Percentiles rank a stretch among this genome's conserved stretches.
phyloP scores from a whole-genome alignment of 148 eudicot species.

The Mesembryanthemum crystallinum region DNA sequence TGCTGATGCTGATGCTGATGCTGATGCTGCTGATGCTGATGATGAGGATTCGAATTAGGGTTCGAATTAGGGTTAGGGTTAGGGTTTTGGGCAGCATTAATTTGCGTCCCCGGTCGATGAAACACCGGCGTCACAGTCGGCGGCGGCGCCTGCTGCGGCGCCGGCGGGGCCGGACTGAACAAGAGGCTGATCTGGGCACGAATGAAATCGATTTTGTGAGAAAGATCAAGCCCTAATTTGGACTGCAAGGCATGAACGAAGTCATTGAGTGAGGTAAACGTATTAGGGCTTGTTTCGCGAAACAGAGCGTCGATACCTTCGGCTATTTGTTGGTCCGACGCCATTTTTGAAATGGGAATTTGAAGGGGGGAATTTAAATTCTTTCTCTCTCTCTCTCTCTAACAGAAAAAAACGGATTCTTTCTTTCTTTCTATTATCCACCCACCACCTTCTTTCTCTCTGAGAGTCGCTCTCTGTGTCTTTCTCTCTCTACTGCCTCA shows the following conservation, averaged over 20 bases:
- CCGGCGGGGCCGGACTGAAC: slow-evolving; percentile 28
- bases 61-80: slow-evolving; percentile 18
- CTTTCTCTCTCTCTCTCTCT: slow-evolving; percentile 3
- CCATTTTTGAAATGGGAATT: slow-evolving; percentile 26
- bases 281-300: slow-evolving; percentile 46
- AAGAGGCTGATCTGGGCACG: slow-evolving; percentile 45
- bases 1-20: slow-evolving; percentile 16
- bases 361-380: background rate
- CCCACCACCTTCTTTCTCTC: slow-evolving; percentile 20
- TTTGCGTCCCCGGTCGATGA: background rate
- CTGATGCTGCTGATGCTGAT: slow-evolving; percentile 18
- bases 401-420: slow-evolving; percentile 23
- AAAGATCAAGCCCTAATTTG: slow-evolving; percentile 54
- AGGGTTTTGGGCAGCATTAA: slow-evolving; percentile 15
- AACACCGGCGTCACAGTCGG: background rate
- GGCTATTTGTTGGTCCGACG: slow-evolving; percentile 65
- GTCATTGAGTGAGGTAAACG: slow-evolving; percentile 43
- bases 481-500: slow-evolving; percentile 4
- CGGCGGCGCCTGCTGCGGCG: slow-evolving; percentile 8
- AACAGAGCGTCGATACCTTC: slow-evolving; percentile 49
- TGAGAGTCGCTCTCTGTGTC: slow-evolving; percentile 5
- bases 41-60: slow-evolving; percentile 14
- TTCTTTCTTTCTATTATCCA: slow-evolving; percentile 16
- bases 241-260: slow-evolving; percentile 62
- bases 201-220: slow-evolving; percentile 65